A percentile compares a stretch with the other conserved stretches of the same genome.
Conservation (phyloP, 2,329 filamentous ascomycete species). For the Xylariaceae sp. region DNA sequence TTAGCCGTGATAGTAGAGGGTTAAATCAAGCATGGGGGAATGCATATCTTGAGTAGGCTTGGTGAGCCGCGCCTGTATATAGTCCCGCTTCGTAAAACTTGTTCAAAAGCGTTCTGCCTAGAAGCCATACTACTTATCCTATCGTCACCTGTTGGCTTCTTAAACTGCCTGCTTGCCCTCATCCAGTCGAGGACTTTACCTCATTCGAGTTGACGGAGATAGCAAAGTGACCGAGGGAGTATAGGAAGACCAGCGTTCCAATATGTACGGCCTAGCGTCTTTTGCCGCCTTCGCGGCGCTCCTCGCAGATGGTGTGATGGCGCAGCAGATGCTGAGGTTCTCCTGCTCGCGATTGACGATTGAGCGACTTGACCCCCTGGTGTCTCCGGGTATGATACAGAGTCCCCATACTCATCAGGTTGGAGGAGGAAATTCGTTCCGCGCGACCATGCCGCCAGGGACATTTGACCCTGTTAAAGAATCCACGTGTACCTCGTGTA, state of each 20-base stretch:
- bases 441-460: constrained; percentile 34
- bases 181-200: neutral
- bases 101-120: neutral
- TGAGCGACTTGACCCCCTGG: constrained; percentile 40
- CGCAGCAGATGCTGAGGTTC: constrained; percentile 44
- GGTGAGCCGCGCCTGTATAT: neutral
- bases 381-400: constrained; percentile 35
- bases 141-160: neutral
- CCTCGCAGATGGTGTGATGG: constrained; percentile 26
- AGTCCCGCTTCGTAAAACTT: neutral
- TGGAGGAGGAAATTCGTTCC: constrained; percentile 40
- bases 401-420: constrained; percentile 41
- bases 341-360: constrained; percentile 43
- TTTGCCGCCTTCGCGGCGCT: constrained; percentile 33
- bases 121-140: neutral
- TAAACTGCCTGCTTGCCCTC: neutral
- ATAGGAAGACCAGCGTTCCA: neutral
- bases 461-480: constrained; percentile 33
- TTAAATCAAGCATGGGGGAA: neutral
- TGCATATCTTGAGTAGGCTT: no score
- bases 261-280: neutral
- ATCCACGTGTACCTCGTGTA: constrained; percentile 34
- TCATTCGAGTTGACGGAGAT: neutral
- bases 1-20: neutral
- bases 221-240: no score